These are phyloP conservation scores for Parietaria judaica DNA, from an alignment of 306 rosid genomes.

Conservation along the genomic window DNA sequence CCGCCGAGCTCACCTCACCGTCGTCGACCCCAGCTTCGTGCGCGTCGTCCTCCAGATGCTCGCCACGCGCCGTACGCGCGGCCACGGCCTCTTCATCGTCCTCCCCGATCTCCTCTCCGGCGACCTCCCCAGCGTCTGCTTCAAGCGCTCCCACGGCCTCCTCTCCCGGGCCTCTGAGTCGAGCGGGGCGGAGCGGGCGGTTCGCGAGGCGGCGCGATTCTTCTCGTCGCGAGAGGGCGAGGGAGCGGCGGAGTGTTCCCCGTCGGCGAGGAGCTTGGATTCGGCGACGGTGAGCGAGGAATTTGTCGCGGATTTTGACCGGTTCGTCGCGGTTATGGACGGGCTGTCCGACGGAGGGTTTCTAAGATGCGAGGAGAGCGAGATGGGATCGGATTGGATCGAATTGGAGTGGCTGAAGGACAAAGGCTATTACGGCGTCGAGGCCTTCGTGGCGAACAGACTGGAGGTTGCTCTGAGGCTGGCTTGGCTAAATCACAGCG, in stretches of 20 bases:
- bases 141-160: constrained; percentile 61
- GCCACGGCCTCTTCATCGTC: constrained; percentile 66
- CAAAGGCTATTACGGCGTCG: constrained; percentile 64
- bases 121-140: constrained; percentile 63
- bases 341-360: constrained; percentile 50
- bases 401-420: constrained; percentile 79
- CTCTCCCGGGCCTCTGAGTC: constrained; percentile 48
- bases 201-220: constrained; percentile 39
- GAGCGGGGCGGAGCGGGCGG: constrained; percentile 18
- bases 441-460: constrained; percentile 70
- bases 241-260: constrained; percentile 33
- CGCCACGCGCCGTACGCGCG: constrained; percentile 30
- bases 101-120: constrained; percentile 64
- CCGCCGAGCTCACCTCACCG: constrained; percentile 66
- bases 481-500: constrained; percentile 52
- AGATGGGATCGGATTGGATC: constrained; percentile 61
- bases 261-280: constrained; percentile 41
- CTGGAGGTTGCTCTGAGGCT: constrained; percentile 68
- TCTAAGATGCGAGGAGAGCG: constrained; percentile 62
- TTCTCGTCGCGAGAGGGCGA: constrained; percentile 64
- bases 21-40: constrained; percentile 50
- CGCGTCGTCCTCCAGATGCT: constrained; percentile 60
- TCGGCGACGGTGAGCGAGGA: constrained; percentile 39
- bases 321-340: constrained; percentile 58
- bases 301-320: constrained; percentile 39